Evolutionary conservation across 2,329 filamentous ascomycete genomes (phyloP), one percentile per base, ranked within the genome.

Genomic region (Zasmidium cellare): DNA sequence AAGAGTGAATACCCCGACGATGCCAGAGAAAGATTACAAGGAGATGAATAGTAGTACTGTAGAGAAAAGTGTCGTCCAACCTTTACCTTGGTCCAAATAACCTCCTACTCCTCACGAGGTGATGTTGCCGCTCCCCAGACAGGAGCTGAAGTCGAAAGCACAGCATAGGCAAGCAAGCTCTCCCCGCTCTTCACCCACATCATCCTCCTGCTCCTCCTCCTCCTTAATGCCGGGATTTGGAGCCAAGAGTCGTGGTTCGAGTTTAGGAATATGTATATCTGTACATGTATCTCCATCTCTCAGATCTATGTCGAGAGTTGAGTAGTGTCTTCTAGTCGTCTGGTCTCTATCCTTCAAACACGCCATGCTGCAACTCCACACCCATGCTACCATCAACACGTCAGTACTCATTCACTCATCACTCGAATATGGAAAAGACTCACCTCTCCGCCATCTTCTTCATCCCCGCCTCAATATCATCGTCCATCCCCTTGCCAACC

Each of bases 381-480:
- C 94, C 94, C 77, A 94, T 92, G 66, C 96, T 92, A 46, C 38
- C 18, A 51, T 14, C 24, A 2, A 31, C 18, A 16, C 12, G 28
- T 48, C 28, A 55, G 57, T 67, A 56, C 56, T 46, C 14, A 20
- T 7, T 47, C 28, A 46, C 11, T 3, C 48, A 2, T 23, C 18
- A n/a, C n/a, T 20, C n/a, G 16, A 47, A 46, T 22, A 52, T n/a
- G 22, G 1, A 45, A 58, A 24, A 18, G 51, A 65, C 70, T 68
- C 51, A 72, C 70, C 68, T 65, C 72, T 89, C 91, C 1, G 92
- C 93, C 81, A 97, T 90, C 57, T 82, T 84, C 75, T 84, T 87
- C 92, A 97, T 96, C 66, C 88, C 84, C 70, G 84, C 83, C 79
- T 97, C 94, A 61, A 97, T 87, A 72, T 93, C 91, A 71, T 97